Conservation (phyloP, 805 yeast genomes). For the Ogataea angusta region DNA sequence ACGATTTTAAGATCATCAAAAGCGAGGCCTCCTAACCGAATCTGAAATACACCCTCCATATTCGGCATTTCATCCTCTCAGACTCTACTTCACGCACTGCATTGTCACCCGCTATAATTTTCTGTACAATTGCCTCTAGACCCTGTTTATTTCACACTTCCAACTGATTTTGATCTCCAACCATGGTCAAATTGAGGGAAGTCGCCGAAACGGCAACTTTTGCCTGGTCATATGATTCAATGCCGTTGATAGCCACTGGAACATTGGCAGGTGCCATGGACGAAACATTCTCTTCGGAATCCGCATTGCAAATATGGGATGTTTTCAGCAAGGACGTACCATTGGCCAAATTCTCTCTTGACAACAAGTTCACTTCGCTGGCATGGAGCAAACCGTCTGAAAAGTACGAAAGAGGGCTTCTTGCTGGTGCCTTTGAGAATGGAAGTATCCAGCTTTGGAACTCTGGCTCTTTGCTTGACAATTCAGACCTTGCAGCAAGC, state of each 20-base stretch:
- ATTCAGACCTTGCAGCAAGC: constrained; percentile 40
- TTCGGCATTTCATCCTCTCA: not conserved
- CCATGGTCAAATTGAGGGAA: constrained; percentile 81
- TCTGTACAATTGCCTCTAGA: not conserved
- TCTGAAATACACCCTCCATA: constrained; percentile 1
- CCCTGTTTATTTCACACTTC: not conserved
- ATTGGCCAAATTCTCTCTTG: constrained; percentile 43
- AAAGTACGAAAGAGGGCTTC: constrained; percentile 46
- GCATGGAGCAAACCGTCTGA: constrained; percentile 73
- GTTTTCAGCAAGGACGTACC: constrained; percentile 47
- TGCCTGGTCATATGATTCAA: constrained; percentile 83
- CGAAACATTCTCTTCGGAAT: constrained; percentile 74
- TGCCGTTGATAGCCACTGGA: constrained; percentile 83
- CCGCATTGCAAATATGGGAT: constrained; percentile 79
- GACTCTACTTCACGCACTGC: not conserved
- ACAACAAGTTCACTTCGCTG: constrained; percentile 69
- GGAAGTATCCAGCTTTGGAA: constrained; percentile 81
- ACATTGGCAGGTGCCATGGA: constrained; percentile 96
- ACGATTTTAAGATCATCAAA: constrained; percentile 7
- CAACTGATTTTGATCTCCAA: constrained; percentile 8
- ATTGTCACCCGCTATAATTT: not conserved
- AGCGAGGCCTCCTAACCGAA: constrained; percentile 4
- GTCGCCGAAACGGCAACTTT: constrained; percentile 86
- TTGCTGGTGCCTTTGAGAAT: constrained; percentile 89
- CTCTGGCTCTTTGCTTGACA: constrained; percentile 44